These are phyloP conservation scores for Parasarocladium wereldwijsianum DNA, from an alignment of 2,329 filamentous ascomycete genomes.

Conservation along the genomic window DNA sequence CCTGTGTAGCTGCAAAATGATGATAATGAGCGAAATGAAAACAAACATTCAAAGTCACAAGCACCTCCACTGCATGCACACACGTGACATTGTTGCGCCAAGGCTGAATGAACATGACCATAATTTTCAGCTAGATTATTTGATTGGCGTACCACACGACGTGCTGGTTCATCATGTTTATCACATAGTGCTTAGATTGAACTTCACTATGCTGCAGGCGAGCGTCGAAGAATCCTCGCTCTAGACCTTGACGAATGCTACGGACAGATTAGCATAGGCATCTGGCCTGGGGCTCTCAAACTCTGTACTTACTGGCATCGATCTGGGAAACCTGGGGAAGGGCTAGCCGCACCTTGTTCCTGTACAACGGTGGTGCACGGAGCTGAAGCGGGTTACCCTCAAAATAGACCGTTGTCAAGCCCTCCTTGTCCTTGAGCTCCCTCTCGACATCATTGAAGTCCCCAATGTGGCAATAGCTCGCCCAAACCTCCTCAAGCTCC, in stretches of 20 bases:
- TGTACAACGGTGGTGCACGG: conserved; percentile 66
- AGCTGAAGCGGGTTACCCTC: conserved; percentile 86
- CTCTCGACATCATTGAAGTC: conserved; percentile 75
- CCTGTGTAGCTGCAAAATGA: no score
- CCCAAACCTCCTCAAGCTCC: conserved; percentile 84
- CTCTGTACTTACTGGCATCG: conserved; percentile 74
- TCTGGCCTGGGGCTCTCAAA: no score
- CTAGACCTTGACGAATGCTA: conserved; percentile 6
- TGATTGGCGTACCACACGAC: no score
- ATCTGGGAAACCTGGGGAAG: conserved; percentile 85
- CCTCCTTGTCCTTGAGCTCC: conserved; percentile 62
- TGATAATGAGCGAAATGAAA: no score
- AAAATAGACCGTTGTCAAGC: conserved; percentile 83
- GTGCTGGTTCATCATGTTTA: no score
- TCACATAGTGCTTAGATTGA: no score
- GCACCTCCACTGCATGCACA: background rate
- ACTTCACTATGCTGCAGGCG: background rate
- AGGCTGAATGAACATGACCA: no score
- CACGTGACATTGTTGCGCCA: no score
- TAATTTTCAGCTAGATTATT: no score
- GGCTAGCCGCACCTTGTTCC: conserved; percentile 83
- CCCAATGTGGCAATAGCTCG: conserved; percentile 68
- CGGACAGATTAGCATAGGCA: no score
- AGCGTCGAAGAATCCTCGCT: background rate
- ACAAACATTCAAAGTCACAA: no score